Conservation (phyloP, 257 asterid genomes). For the Solanum stenotomum region DNA sequence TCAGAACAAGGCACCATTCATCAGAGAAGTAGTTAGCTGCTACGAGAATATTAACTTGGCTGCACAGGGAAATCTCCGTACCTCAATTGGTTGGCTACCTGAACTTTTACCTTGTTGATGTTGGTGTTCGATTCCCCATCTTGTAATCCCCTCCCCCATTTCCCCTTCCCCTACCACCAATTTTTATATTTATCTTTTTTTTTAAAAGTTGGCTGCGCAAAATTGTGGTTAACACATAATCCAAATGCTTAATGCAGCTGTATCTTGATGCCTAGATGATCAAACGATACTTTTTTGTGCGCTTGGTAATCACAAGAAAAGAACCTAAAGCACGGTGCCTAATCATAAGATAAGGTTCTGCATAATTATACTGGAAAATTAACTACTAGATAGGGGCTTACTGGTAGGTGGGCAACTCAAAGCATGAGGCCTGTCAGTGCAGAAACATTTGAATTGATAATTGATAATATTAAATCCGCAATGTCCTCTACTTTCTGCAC, state of each 20-base stretch:
- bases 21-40: not conserved
- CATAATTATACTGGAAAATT: not conserved
- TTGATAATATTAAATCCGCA: constrained; percentile 30
- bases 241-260: not conserved
- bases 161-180: no score
- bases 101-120: not conserved
- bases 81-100: no score
- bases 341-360: not conserved
- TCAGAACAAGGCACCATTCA: not conserved
- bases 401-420: constrained; percentile 23
- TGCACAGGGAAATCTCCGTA: not conserved
- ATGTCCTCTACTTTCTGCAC: constrained; percentile 37
- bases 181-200: no score
- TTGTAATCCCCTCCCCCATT: not conserved
- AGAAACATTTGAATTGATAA: constrained; percentile 33
- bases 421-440: constrained; percentile 46
- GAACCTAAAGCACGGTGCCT: not conserved
- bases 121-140: not conserved
- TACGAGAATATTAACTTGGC: not conserved
- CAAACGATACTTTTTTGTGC: no score
- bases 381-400: constrained; percentile 11
- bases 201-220: not conserved
- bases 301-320: not conserved
- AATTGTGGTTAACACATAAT: not conserved
- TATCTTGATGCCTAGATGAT: no score